Base-by-base conservation (phyloP, 805 yeast species). In the Ogataea sp. region DNA sequence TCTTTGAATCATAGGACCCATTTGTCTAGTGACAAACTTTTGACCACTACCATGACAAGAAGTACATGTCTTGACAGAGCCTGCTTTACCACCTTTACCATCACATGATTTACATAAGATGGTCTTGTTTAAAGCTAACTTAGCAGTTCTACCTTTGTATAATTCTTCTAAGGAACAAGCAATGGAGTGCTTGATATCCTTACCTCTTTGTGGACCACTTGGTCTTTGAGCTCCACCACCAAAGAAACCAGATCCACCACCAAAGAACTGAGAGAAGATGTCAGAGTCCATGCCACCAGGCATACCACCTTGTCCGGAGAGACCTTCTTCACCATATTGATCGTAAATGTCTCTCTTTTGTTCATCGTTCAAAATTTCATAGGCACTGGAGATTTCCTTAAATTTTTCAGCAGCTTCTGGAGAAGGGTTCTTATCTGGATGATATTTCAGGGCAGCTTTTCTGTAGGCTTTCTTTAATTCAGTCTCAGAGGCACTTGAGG, bases 1-100 rank as follows among this genome's bases (percentile, higher is more conserved):
- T 73, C 96, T 84, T 71, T 93, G 99, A 56, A 93, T 84, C 89
- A 93, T 87, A 50, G 96, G 96, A 53, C 99, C 99, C 96, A 93
- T 89, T 68, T 93, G 97, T 71, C 95, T 84, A 39, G 96, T 86
- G 50, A 88, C 83, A 49, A 90, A 82, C 65, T 78, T 85, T 63
- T 82, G 67, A 75, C 99, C 99, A 53, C 75, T 73, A 65, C 99
- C 99, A 58, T 77, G 75, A 80, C 99, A 93, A 30, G 78, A 61
- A 38, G 78, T 49, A 79, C 99, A 93, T 54, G 78, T 78, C 70
- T 83, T 83, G 48, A 89, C 95, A 42, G 85, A 71, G 47, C 93
- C 95, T 51, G 80, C 84, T 57, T 86, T 86, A 67, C 98, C 99
- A 64, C 99, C 99, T 56, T 79, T 79, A 55, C 98, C 98, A 40